phyloP scores from a whole-genome alignment of 345 rosid genomes.

The Abelmoschus esculentus region DNA sequence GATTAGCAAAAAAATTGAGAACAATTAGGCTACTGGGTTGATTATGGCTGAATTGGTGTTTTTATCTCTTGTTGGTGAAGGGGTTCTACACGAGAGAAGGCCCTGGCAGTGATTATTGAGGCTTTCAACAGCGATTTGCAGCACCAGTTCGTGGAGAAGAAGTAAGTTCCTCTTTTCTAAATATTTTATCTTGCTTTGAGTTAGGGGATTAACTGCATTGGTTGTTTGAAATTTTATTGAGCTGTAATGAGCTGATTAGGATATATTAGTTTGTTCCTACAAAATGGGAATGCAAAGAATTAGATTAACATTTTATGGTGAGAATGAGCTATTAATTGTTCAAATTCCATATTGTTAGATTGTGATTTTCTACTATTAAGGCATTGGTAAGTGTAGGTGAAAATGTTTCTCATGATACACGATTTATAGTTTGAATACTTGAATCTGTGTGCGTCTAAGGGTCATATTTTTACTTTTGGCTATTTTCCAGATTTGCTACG shows the following conservation, averaged over 20 bases:
- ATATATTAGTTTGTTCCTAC: background rate
- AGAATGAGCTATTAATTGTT: background rate
- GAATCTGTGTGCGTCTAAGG: background rate
- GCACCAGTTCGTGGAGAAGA: conserved; percentile 67
- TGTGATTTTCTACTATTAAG: background rate
- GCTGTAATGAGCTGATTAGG: background rate
- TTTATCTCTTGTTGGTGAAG: conserved; percentile 19
- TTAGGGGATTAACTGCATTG: background rate
- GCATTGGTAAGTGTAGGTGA: background rate
- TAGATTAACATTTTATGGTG: background rate
- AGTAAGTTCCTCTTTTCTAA: conserved; percentile 31
- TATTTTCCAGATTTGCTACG: conserved; percentile 59
- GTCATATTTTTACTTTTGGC: background rate
- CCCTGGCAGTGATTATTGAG: conserved; percentile 53
- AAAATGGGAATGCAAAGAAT: background rate
- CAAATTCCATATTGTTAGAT: background rate
- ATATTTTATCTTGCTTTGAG: background rate
- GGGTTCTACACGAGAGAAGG: conserved; percentile 81
- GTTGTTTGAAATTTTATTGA: background rate
- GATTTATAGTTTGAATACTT: background rate
- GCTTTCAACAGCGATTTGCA: conserved; percentile 65
- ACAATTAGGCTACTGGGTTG: background rate
- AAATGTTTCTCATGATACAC: background rate
- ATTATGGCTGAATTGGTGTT: background rate
- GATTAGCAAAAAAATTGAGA: background rate